Base-by-base conservation (phyloP, 2,329 filamentous ascomycete species). In the Bipolaris cookei region DNA sequence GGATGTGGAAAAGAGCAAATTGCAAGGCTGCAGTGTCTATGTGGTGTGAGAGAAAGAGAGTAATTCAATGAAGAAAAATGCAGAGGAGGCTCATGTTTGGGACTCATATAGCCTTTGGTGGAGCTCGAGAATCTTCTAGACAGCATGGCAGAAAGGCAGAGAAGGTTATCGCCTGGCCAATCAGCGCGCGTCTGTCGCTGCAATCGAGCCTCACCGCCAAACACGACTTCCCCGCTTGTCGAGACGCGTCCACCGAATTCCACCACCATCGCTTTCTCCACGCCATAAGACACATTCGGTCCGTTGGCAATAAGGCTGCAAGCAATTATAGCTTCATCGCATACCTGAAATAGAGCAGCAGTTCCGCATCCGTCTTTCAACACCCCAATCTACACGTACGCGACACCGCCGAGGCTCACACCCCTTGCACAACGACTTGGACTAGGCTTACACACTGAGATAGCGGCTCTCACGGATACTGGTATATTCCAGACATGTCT, bases 71-170 rank as follows among this genome's bases (percentile, higher is more conserved):
- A 61, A 62, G 64, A 61, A 59, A 53, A 54, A 66, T 41, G 58
- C 28, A 48, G 53, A 53, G 54, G 42, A 44, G 62, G 53, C 68
- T 62, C 70, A 70, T 68, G 58, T 63, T 65, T 66, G 59, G 51
- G 34, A 62, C 61, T 69, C 58, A 74, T 73, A 74, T 75, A 75
- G 57, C 62, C 61, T 56, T 47, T 64, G 62, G 66, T 67, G 69
- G 67, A 72, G 69, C 67, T 74, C 67, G 64, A 74, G 71, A 74
- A 75, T 72, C 67, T 73, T 74, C 71, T 72, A 74, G 71, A 71
- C 65, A 69, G 59, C 59, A 56, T 61, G 69, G 70, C 68, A 74
- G 70, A 74, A 75, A 60, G 54, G 51, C 62, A 65, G 63, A 67
- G 70, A 74, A 74, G 62, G 56, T 49, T 23, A 34, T 58, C 16